Base-by-base conservation (phyloP, 345 rosid genomes). In the Barbarea vulgaris region DNA sequence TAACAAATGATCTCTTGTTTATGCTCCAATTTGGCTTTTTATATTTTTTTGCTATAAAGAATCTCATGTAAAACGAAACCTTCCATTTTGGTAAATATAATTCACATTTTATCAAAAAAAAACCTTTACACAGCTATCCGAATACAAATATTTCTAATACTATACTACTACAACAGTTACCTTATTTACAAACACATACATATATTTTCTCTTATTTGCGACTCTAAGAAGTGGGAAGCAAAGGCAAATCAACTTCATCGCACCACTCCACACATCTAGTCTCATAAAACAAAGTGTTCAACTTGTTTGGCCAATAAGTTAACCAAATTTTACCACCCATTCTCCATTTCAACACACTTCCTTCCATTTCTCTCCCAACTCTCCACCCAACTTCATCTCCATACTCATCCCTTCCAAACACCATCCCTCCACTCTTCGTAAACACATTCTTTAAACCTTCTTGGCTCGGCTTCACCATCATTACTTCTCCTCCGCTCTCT, bases 301-400 rank as follows among this genome's bases (percentile, higher is more conserved):
- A 83, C 62, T 78, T 81, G 34, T 81, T 88, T 17, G 97, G 85
- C 91, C 83, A 82, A 80, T 91, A 93, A 50, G 84, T 91, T 65
- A 93, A 51, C 94, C 93, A 93, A 72, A 91, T 80, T 39, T 86
- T 77, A 11, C 91, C 93, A 60, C 97, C 94, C 9, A 93, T 79
- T 69, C 96, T 89, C 97, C 96, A 93, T 58, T 89, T 93, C 83
- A 89, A 34, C 62, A 91, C 97, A 64, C 89, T 93, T 64, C 97
- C 98, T 81, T 93, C 96, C 98, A 85, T 89, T 64, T 93, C 97
- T 66, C 83, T 89, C 75, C 84, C 85, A 76, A 93, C 80, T 81
- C 98, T 83, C 98, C 98, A 93, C 48, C 78, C 77, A 22, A 84
- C 90, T 51, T 68, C 78, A 25, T 84, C 88, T 41, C 97, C 98